phyloP scores from a whole-genome alignment of 371 early-diverging fungal species.

The Entomophthora muscae region DNA sequence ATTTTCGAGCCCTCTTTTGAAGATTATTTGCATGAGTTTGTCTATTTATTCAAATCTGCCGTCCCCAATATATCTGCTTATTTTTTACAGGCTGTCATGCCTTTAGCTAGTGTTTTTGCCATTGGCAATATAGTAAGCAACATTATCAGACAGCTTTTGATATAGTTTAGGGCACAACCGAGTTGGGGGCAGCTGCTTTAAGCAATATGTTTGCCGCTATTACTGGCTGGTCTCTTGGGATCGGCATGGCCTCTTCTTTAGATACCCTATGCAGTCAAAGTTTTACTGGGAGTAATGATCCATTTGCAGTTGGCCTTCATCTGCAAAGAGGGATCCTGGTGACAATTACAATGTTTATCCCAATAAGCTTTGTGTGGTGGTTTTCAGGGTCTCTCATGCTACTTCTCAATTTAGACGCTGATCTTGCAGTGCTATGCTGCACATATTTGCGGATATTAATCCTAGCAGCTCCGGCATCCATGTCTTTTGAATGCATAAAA shows the following conservation, averaged over 20 bases:
- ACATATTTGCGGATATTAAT: slow-evolving; percentile 40
- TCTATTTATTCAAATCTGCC: not conserved
- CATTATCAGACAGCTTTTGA: not conserved
- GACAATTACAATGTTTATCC: slow-evolving; percentile 35
- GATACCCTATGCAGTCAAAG: slow-evolving; percentile 79
- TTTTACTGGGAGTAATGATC: slow-evolving; percentile 41
- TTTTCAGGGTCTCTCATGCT: slow-evolving; percentile 29
- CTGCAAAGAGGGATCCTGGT: slow-evolving; percentile 60
- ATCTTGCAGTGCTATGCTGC: slow-evolving; percentile 25
- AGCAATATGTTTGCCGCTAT: slow-evolving; percentile 44
- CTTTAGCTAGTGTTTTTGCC: slow-evolving; percentile 3
- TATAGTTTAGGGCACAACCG: slow-evolving; percentile 7
- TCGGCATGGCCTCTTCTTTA: slow-evolving; percentile 58
- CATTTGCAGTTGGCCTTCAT: slow-evolving; percentile 49
- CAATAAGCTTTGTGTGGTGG: slow-evolving; percentile 59
- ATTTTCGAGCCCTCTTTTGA: not conserved
- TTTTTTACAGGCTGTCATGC: slow-evolving; percentile 2
- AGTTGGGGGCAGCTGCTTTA: slow-evolving; percentile 13
- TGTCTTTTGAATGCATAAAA: slow-evolving; percentile 57
- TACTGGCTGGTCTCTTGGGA: slow-evolving; percentile 61
- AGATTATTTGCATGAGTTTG: not conserved
- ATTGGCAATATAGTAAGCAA: slow-evolving; percentile 3
- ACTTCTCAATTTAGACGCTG: slow-evolving; percentile 29
- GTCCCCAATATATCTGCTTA: not conserved
- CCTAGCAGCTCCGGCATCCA: slow-evolving; percentile 49